These are phyloP conservation scores for Annulohypoxylon stygium DNA, from an alignment of 495 filamentous ascomycete species.

Conservation along the genomic window DNA sequence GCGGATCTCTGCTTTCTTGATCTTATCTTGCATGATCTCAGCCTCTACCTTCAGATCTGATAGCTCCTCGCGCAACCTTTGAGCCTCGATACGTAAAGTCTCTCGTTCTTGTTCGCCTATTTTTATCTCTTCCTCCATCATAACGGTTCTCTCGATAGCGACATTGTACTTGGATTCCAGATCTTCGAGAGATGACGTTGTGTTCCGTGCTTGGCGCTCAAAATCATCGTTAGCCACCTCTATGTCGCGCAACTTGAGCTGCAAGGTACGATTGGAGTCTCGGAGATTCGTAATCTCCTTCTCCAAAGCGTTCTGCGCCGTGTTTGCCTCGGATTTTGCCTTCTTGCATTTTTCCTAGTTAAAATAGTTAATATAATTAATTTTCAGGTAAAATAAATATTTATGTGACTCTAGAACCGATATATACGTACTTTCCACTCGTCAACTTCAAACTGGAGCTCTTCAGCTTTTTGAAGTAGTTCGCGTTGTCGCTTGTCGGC, in stretches of 20 bases:
- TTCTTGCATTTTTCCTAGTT: slow-evolving; percentile 94
- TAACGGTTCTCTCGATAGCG: slow-evolving; percentile 88
- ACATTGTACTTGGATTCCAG: slow-evolving; percentile 97
- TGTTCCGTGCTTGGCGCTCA: slow-evolving; percentile 94
- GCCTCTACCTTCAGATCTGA: slow-evolving; percentile 93
- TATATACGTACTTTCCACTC: slow-evolving; percentile 90
- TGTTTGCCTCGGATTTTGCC: slow-evolving; percentile 85
- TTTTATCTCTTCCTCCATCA: slow-evolving; percentile 95
- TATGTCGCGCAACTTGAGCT: slow-evolving; percentile 88
- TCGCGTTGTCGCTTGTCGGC: slow-evolving; percentile 92
- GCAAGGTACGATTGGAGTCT: slow-evolving; percentile 82
- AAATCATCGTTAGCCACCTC: slow-evolving; percentile 99
- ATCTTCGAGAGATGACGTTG: slow-evolving; percentile 94
- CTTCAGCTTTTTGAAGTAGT: slow-evolving; percentile 87
- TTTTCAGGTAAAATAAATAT: not conserved
- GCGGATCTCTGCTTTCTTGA: slow-evolving; percentile 71
- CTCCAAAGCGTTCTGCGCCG: slow-evolving; percentile 86
- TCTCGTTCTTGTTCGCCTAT: slow-evolving; percentile 92
- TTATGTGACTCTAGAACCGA: not conserved
- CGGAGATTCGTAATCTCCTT: slow-evolving; percentile 95
- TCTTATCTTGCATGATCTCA: slow-evolving; percentile 93
- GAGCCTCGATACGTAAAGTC: slow-evolving; percentile 84
- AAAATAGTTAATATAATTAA: slow-evolving; percentile 22
- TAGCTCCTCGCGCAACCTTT: slow-evolving; percentile 88
- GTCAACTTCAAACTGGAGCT: slow-evolving; percentile 86